Evolutionary conservation across 495 filamentous ascomycete species (phyloP).

Genomic region (Parachaetomium inaequale): DNA sequence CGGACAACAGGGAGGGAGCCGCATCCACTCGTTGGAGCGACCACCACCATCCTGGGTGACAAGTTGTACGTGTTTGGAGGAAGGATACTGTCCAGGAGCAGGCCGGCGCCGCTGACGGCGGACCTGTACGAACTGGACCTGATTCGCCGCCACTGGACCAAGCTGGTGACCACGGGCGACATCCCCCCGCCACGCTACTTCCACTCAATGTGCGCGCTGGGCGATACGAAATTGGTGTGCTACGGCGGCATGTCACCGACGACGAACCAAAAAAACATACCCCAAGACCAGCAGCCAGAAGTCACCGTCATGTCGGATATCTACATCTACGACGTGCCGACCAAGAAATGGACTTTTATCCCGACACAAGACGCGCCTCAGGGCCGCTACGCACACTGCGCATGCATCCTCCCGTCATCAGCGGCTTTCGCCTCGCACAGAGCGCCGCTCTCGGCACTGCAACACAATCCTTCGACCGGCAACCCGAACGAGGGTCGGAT

Average conservation of each 20-base stretch:
- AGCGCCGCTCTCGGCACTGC: constrained; percentile 78
- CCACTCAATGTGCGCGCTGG: constrained; percentile 88
- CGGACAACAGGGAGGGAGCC: constrained; percentile 87
- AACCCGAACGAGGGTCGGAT: constrained; percentile 81
- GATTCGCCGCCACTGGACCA: constrained; percentile 86
- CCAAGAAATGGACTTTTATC: constrained; percentile 80
- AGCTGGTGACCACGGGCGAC: constrained; percentile 77
- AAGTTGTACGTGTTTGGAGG: constrained; percentile 96
- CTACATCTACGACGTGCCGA: constrained; percentile 88
- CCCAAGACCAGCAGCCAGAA: constrained; percentile 73
- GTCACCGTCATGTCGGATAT: constrained; percentile 98
- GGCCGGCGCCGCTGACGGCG: constrained; percentile 73
- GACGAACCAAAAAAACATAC: constrained; percentile 45
- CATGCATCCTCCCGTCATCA: constrained; percentile 84
- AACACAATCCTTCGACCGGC: constrained; percentile 76
- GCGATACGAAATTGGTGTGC: constrained; percentile 93
- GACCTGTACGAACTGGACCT: constrained; percentile 93
- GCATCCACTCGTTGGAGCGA: constrained; percentile 85
- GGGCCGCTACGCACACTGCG: constrained; percentile 95
- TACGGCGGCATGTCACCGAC: constrained; percentile 97
- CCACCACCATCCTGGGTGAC: constrained; percentile 90
- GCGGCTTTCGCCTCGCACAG: constrained; percentile 78
- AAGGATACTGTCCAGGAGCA: constrained; percentile 74
- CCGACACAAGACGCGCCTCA: constrained; percentile 78
- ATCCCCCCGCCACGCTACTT: constrained; percentile 91